Conservation (phyloP, 345 rosid species). For the Abelmoschus esculentus region DNA sequence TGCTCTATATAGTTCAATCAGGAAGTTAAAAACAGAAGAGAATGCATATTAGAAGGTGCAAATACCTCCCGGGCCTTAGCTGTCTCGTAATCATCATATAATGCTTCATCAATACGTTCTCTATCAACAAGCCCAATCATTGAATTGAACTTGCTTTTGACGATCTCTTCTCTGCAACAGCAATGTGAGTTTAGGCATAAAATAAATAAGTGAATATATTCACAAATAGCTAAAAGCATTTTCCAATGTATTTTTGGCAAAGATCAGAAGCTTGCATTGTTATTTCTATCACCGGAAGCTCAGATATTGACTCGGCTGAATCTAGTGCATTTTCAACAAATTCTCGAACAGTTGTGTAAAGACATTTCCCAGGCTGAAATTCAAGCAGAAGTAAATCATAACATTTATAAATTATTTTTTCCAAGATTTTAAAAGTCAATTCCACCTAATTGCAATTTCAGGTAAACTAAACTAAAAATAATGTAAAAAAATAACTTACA, state of each 20-base stretch:
- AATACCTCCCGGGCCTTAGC: conserved; percentile 85
- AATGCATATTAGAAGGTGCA: conserved; percentile 9
- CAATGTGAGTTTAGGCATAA: neutral
- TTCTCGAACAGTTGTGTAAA: conserved; percentile 89
- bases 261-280: conserved; percentile 49
- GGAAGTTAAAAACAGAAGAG: conserved; percentile 11
- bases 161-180: conserved; percentile 79
- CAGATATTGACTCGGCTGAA: conserved; percentile 86
- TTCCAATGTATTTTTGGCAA: neutral
- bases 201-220: neutral
- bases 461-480: no score
- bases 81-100: conserved; percentile 89
- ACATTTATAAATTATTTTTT: neutral
- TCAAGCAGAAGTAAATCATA: conserved; percentile 1
- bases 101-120: conserved; percentile 70
- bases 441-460: no score
- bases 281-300: conserved; percentile 80
- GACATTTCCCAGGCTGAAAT: conserved; percentile 82
- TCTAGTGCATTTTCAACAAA: conserved; percentile 92
- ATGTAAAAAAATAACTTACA: conserved; percentile 30
- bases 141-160: conserved; percentile 74
- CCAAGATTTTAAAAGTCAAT: no score
- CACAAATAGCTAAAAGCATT: neutral
- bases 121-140: conserved; percentile 91
- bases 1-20: neutral